Base-by-base conservation (phyloP, 2,329 filamentous ascomycete species). In the Allantophomopsis cytisporea region DNA sequence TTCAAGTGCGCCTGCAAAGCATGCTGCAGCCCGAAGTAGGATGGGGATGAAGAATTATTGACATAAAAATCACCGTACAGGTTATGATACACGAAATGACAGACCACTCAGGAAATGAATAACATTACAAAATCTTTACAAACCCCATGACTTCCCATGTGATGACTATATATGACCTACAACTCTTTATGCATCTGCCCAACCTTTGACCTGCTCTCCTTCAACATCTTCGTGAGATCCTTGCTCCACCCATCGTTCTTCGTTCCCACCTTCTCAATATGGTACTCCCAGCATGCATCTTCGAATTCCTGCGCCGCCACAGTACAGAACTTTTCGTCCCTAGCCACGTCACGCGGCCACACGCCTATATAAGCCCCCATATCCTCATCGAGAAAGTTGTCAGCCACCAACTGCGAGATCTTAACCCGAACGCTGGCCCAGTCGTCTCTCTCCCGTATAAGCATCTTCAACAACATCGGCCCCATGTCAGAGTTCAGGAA, bases 371-470 rank as follows among this genome's bases (percentile, higher is more conserved):
- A 60, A 2, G 76, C 76, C 32, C 76, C 75, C 65, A 79, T 76
- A 41, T 71, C 65, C 44, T 69, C 66, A 50, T 83, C 77, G n/a
- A 83, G 59, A 51, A 82, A 83, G 43, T 67, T 76, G 50, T 83
- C 78, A 28, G 71, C 63, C 20, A 80, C 64, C 41, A 81, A 62
- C 43, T 74, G 64, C 2, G 69, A 73, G 17, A 71, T 67, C 50
- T 69, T 73, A 42, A 64, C 65, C 51, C 70, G 65, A 5, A 70
- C 65, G 2, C 58, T 51, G 12, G 64, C 64, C 61, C 74, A 73
- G 18, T 63, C 61, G 4, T 60, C 55, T n/a, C 59, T 64, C 17
- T 14, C 7, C 64, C 57, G 7, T 59, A 62, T 3, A 63, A 49
- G 30, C 80, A 63, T 6, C 76, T 63, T 34, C 66, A 62, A 12